A percentile compares a stretch with the other conserved stretches of the same genome.
Evolutionary conservation across 1,284 basidiomycete species (phyloP).

Genomic region (Schizopora paradoxa): DNA sequence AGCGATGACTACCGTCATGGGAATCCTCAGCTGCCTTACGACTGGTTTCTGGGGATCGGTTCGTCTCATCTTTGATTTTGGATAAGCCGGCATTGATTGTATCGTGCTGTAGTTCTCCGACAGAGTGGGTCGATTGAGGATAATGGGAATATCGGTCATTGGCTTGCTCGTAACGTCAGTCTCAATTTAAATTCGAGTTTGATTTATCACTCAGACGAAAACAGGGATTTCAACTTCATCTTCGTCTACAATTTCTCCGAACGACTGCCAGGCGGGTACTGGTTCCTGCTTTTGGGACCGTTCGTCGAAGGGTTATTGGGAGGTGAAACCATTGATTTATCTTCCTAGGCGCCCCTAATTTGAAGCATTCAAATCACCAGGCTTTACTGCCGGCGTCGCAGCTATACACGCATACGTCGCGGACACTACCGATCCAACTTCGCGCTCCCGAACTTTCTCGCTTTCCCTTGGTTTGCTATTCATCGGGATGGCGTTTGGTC

Average conservation of each 20-base stretch:
- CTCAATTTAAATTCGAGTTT: neutral
- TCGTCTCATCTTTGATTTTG: slow-evolving; percentile 20
- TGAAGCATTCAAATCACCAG: slow-evolving; percentile 29
- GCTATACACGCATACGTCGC: slow-evolving; percentile 59
- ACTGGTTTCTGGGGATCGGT: slow-evolving; percentile 84
- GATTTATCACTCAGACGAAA: slow-evolving; percentile 3
- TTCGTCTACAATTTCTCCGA: slow-evolving; percentile 56
- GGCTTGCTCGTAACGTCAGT: slow-evolving; percentile 56
- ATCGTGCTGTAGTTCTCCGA: slow-evolving; percentile 60
- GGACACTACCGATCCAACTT: slow-evolving; percentile 47
- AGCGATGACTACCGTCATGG: slow-evolving; percentile 66
- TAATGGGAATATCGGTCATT: slow-evolving; percentile 58
- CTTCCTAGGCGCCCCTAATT: neutral
- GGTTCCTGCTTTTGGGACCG: slow-evolving; percentile 73
- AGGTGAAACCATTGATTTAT: slow-evolving; percentile 37
- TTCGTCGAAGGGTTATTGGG: slow-evolving; percentile 75
- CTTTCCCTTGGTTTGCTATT: slow-evolving; percentile 57
- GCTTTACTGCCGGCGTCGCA: slow-evolving; percentile 43
- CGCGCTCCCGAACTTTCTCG: slow-evolving; percentile 63
- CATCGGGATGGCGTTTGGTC: slow-evolving; percentile 67
- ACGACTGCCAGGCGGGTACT: slow-evolving; percentile 72
- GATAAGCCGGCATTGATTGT: slow-evolving; percentile 1
- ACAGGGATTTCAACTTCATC: slow-evolving; percentile 60
- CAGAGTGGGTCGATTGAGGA: slow-evolving; percentile 63
- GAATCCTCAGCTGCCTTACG: slow-evolving; percentile 68